Evolutionary conservation across 192 early-diverging fungal genomes (phyloP).

Genomic region (Coemansia pectinata): DNA sequence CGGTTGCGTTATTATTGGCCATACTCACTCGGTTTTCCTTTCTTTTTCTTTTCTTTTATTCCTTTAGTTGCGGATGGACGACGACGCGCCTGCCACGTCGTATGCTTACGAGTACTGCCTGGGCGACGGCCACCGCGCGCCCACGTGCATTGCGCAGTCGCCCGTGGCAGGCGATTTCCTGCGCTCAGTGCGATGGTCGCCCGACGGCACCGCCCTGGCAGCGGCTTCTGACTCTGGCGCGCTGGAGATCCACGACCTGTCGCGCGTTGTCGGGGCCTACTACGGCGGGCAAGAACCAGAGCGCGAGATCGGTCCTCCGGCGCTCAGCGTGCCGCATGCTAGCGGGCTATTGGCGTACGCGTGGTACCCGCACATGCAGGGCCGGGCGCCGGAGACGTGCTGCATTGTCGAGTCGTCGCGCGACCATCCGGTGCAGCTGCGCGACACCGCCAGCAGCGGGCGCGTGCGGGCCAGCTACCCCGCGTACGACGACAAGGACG

Average conservation of each 20-base stretch:
- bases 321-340: neutral
- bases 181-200: constrained; percentile 40
- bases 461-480: constrained; percentile 68
- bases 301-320: neutral
- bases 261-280: neutral
- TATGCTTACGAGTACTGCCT: constrained; percentile 22
- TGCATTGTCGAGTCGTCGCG: constrained; percentile 64
- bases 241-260: constrained; percentile 22
- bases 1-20: no score
- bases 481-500: constrained; percentile 65
- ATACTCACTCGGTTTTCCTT: neutral
- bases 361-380: constrained; percentile 45
- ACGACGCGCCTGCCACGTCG: no score
- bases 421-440: constrained; percentile 78
- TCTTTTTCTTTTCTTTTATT: neutral
- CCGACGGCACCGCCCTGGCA: constrained; percentile 39
- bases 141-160: constrained; percentile 17
- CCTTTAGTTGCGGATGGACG: neutral
- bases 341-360: constrained; percentile 16
- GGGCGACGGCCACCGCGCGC: neutral
- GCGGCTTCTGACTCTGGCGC: constrained; percentile 27
- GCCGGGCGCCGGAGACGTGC: constrained; percentile 58
- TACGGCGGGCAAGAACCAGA: neutral
- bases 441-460: constrained; percentile 60
- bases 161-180: neutral